Conservation (phyloP, 345 rosid species). For the Arabis alpina region DNA sequence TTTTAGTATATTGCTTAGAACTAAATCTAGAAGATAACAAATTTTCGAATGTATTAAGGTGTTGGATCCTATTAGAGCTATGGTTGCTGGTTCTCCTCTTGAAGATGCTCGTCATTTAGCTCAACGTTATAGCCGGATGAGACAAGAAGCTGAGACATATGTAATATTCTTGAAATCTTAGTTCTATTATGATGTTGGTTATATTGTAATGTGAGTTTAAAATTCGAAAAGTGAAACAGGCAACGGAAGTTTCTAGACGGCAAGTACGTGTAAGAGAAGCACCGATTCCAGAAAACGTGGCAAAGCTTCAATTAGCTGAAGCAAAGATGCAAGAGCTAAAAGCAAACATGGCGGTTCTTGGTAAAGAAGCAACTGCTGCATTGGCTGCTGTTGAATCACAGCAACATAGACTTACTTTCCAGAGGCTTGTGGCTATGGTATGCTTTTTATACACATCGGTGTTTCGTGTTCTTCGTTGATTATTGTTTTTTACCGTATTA, state of each 20-base stretch:
- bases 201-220: slow-evolving; percentile 43
- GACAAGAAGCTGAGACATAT: slow-evolving; percentile 96
- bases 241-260: slow-evolving; percentile 74
- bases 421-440: slow-evolving; percentile 94
- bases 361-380: slow-evolving; percentile 97
- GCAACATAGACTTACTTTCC: slow-evolving; percentile 90
- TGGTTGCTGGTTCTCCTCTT: slow-evolving; percentile 69
- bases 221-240: slow-evolving; percentile 59
- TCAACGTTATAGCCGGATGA: slow-evolving; percentile 97
- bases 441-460: slow-evolving; percentile 11
- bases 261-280: slow-evolving; percentile 82
- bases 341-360: slow-evolving; percentile 93
- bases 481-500: slow-evolving; percentile 4
- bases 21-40: neutral
- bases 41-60: slow-evolving; percentile 34
- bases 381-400: slow-evolving; percentile 95
- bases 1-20: neutral
- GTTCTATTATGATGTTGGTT: slow-evolving; percentile 2
- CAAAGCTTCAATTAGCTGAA: slow-evolving; percentile 86
- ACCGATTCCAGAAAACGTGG: slow-evolving; percentile 88
- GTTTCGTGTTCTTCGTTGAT: slow-evolving; percentile 15
- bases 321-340: slow-evolving; percentile 81
- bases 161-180: slow-evolving; percentile 46
- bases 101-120: slow-evolving; percentile 99
- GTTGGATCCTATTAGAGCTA: slow-evolving; percentile 93